Percentiles rank a stretch among this genome's conserved stretches.
These are phyloP conservation scores for Plantago coronopus DNA, from an alignment of 305 asterid genomes.

Conservation along the genomic window DNA sequence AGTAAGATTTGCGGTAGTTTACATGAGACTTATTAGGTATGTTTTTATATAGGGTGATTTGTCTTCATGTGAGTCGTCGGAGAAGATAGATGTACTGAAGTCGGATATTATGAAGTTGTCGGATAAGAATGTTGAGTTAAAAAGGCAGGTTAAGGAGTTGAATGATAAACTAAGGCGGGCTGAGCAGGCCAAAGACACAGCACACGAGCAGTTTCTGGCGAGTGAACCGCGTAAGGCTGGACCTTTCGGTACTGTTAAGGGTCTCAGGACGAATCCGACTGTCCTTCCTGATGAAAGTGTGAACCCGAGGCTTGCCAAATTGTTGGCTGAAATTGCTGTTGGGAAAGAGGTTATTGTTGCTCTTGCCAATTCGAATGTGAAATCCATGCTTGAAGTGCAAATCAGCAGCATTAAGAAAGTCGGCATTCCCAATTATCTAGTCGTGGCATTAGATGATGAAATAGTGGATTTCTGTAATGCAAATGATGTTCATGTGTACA, in stretches of 20 bases:
- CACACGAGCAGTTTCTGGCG: constrained; percentile 30
- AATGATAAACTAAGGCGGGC: constrained; percentile 49
- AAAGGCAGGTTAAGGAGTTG: constrained; percentile 53
- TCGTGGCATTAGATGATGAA: constrained; percentile 38
- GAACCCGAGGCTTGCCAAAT: constrained; percentile 39
- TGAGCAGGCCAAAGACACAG: constrained; percentile 41
- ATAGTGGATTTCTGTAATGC: constrained; percentile 31
- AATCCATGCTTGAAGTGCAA: constrained; percentile 29
- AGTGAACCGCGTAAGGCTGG: constrained; percentile 37
- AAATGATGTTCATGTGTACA: constrained; percentile 31
- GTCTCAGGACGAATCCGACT: constrained; percentile 31
- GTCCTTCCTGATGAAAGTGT: constrained; percentile 41
- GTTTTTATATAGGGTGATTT: constrained; percentile 42
- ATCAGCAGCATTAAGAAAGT: constrained; percentile 35
- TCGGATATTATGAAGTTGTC: constrained; percentile 42
- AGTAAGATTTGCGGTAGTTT: no score
- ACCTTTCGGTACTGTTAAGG: constrained; percentile 42
- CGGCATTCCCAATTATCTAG: constrained; percentile 36
- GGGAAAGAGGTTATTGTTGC: constrained; percentile 38
- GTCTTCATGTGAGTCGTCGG: constrained; percentile 49
- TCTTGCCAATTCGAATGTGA: constrained; percentile 40
- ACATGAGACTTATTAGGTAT: neutral
- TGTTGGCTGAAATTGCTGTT: constrained; percentile 34
- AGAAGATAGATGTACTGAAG: constrained; percentile 39
- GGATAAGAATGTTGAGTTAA: constrained; percentile 50